These are phyloP conservation scores for Neonectria neomacrospora DNA, from an alignment of 2,329 filamentous ascomycete genomes.

Conservation along the genomic window DNA sequence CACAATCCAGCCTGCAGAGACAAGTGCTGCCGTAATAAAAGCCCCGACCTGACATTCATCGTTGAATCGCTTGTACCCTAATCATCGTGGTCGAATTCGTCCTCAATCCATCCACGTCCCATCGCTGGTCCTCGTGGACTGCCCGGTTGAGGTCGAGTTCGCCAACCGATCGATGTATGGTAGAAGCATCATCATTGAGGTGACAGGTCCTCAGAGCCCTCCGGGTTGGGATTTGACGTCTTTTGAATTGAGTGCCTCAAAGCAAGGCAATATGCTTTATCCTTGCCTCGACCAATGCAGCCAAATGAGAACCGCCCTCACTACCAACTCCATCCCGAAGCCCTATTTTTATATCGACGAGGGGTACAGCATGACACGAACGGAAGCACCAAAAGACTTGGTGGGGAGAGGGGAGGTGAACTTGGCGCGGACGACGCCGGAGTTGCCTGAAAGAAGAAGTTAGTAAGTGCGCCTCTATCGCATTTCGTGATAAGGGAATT, in stretches of 20 bases:
- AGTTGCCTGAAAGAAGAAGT: conserved; percentile 76
- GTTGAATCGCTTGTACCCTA: conserved; percentile 46
- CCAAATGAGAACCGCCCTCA: conserved; percentile 71
- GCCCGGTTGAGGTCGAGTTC: conserved; percentile 41
- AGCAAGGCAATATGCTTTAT: conserved; percentile 64
- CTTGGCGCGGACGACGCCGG: conserved; percentile 96
- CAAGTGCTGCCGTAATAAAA: conserved; percentile 45
- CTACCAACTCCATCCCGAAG: conserved; percentile 69
- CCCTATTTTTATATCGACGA: conserved; percentile 91
- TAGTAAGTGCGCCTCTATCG: conserved; percentile 27
- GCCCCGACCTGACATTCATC: conserved; percentile 46
- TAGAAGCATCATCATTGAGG: conserved; percentile 41
- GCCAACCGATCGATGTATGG: conserved; percentile 37
- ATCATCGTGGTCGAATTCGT: conserved; percentile 35
- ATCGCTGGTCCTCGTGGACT: conserved; percentile 44
- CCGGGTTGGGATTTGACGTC: conserved; percentile 55
- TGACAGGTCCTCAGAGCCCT: conserved; percentile 41
- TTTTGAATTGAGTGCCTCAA: conserved; percentile 66
- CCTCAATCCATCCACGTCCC: conserved; percentile 43
- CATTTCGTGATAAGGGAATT: conserved; percentile 44
- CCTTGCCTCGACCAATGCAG: conserved; percentile 69
- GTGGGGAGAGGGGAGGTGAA: conserved; percentile 96
- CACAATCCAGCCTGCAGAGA: conserved; percentile 44
- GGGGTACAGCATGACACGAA: conserved; percentile 98
- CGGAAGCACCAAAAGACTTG: conserved; percentile 94